phyloP scores from a whole-genome alignment of 352 stramenopile genomes.

The Pythium scleroteichum region DNA sequence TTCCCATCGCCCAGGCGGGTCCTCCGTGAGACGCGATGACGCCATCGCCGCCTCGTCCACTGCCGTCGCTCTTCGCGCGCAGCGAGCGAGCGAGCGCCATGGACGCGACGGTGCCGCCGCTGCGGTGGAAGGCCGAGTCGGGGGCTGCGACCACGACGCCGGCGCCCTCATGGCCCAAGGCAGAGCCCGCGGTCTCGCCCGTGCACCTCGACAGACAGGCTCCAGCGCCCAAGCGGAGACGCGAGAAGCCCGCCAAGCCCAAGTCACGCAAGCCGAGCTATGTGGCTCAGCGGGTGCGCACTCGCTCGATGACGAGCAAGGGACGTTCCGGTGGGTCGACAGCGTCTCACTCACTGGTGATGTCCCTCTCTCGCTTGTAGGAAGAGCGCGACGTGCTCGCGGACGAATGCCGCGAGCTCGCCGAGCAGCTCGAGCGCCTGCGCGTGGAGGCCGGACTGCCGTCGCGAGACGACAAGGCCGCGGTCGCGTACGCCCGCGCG shows the following conservation, averaged over 20 bases:
- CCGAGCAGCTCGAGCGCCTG: not conserved
- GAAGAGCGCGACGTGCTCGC: conserved; percentile 4
- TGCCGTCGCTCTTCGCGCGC: no score
- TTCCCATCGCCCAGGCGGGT: no score
- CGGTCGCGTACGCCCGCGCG: not conserved
- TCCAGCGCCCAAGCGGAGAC: not conserved
- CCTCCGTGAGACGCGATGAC: no score
- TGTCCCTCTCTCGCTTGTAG: no score
- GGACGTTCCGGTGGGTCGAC: no score
- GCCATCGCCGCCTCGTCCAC: no score
- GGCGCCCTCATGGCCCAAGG: no score
- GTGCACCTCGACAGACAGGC: no score
- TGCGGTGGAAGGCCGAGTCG: not conserved
- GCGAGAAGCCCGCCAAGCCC: not conserved
- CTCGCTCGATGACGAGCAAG: not conserved
- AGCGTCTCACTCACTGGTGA: not conserved
- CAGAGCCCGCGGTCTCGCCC: no score
- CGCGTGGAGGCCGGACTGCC: not conserved
- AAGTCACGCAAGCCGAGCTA: conserved; percentile 7
- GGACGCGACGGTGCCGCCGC: not conserved
- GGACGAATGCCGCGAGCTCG: not conserved
- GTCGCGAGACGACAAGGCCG: not conserved
- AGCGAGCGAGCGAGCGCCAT: no score
- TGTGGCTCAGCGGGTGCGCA: not conserved
- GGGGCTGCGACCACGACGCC: not conserved